A percentile compares a stretch with the other conserved stretches of the same genome.
phyloP scores from a whole-genome alignment of 495 filamentous ascomycete species.

The Penicillium bovifimosum region DNA sequence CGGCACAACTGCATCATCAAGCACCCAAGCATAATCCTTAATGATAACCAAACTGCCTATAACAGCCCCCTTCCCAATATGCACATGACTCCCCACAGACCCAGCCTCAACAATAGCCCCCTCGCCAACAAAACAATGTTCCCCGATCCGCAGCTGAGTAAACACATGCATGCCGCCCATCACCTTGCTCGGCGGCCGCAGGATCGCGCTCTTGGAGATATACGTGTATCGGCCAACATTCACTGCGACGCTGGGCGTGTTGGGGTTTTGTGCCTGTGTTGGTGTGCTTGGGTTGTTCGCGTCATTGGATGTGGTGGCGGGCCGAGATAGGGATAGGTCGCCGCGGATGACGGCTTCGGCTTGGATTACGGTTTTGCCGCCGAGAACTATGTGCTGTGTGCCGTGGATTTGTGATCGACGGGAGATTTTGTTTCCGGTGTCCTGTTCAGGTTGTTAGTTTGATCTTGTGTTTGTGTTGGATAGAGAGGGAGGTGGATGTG shows the following conservation, averaged over 20 bases:
- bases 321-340: conserved; percentile 72
- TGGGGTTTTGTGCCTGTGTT: conserved; percentile 16
- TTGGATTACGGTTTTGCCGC: conserved; percentile 90
- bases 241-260: conserved; percentile 50
- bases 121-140: conserved; percentile 84
- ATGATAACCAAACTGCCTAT: conserved; percentile 82
- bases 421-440: conserved; percentile 97
- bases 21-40: conserved; percentile 80
- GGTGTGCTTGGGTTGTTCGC: conserved; percentile 6
- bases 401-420: conserved; percentile 85
- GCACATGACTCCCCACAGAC: conserved; percentile 71
- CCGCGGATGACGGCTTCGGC: conserved; percentile 88
- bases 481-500: background rate
- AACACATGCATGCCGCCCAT: conserved; percentile 55
- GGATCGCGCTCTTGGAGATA: conserved; percentile 62
- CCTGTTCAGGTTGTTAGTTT: conserved; percentile 44
- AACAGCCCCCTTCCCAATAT: conserved; percentile 67
- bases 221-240: conserved; percentile 86
- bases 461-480: background rate
- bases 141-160: conserved; percentile 83
- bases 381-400: conserved; percentile 95
- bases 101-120: conserved; percentile 71
- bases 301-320: conserved; percentile 24
- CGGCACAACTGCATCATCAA: conserved; percentile 78
- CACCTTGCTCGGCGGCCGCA: conserved; percentile 72